Conservation (phyloP, 1,139 yeast species). For the Sugiyamaella novakii region DNA sequence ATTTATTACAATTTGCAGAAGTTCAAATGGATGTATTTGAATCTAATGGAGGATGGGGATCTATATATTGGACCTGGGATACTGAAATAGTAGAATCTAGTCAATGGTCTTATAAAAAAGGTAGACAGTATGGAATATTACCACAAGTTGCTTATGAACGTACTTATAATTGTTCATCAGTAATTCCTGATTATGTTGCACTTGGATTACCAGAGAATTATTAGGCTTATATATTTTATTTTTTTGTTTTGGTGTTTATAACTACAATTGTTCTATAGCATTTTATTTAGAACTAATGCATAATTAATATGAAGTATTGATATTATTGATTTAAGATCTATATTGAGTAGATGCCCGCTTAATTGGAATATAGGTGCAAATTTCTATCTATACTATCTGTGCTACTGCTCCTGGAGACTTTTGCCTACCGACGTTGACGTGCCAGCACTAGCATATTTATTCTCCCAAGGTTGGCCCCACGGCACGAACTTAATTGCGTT, state of each 20-base stretch:
- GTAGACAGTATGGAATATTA: slow-evolving; percentile 37
- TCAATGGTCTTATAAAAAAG: slow-evolving; percentile 44
- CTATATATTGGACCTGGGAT: slow-evolving; percentile 45
- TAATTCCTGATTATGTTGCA: slow-evolving; percentile 35
- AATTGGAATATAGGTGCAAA: no score
- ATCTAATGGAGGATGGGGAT: slow-evolving; percentile 41
- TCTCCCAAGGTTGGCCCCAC: no score
- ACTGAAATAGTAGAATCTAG: slow-evolving; percentile 38
- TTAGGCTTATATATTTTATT: background rate
- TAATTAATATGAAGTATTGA: no score
- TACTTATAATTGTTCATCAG: slow-evolving; percentile 34
- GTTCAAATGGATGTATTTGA: slow-evolving; percentile 42
- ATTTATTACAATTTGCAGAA: slow-evolving; percentile 40
- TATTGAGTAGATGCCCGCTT: no score
- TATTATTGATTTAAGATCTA: no score
- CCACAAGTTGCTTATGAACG: slow-evolving; percentile 40
- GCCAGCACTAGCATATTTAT: no score
- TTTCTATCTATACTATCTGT: no score
- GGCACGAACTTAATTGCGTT: no score
- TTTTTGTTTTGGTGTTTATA: slow-evolving; percentile 1
- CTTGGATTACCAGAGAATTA: slow-evolving; percentile 39
- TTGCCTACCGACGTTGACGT: no score
- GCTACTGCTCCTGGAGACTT: no score
- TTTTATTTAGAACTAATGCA: slow-evolving; percentile 8
- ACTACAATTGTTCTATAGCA: slow-evolving; percentile 5